Evolutionary conservation across 1,284 basidiomycete species (phyloP), one percentile per base, ranked within the genome.

Genomic region (Amylostereum areolatum): DNA sequence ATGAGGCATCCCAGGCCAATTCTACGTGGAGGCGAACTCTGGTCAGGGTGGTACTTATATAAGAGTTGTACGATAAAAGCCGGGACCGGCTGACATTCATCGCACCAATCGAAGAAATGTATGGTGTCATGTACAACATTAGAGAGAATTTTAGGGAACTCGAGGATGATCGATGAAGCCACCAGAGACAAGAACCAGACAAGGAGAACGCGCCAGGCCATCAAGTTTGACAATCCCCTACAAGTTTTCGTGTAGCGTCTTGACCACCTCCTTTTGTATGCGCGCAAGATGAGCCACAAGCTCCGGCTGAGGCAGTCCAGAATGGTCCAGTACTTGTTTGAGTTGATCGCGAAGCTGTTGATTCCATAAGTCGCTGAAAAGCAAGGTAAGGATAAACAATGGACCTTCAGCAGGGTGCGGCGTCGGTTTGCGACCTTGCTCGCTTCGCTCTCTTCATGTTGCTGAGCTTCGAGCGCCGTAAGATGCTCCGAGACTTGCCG

Each of bases 401-500:
- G 58, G 70, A 89, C 89, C 74, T 77, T 71, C 27, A 90, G 66
- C 36, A 92, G 64, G 1, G 81, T 81, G 60, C 83, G 85, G 43
- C 89, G 74, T 46, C 86, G 73, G 25, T 71, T 63, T 0, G 79
- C 74, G 49, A 84, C 68, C 57, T 78, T 77, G 53, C 66, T 80
- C 42, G 78, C 80, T 49, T 77, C 71, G 57, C 85, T 87, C 41
- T 78, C 71, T 57, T 75, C 75, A 55, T 81, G 70, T 53, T 79
- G 71, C 49, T 70, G 73, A 2, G 75, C 71, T 49, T 91, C 82
- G 11, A 86, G 63, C 18, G 76, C 75, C 3, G 74, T 69, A 5
- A 96, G 74, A 18, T 69, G 71, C 9, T 69, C 68, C 1, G 91
- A 78, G 0, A 92, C 78, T 49, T 79, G 70, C 50, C 67, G 74